Percentiles rank a stretch among this genome's conserved stretches.
phyloP scores from a whole-genome alignment of 1,284 basidiomycete genomes.

The Polyporus tsugae region DNA sequence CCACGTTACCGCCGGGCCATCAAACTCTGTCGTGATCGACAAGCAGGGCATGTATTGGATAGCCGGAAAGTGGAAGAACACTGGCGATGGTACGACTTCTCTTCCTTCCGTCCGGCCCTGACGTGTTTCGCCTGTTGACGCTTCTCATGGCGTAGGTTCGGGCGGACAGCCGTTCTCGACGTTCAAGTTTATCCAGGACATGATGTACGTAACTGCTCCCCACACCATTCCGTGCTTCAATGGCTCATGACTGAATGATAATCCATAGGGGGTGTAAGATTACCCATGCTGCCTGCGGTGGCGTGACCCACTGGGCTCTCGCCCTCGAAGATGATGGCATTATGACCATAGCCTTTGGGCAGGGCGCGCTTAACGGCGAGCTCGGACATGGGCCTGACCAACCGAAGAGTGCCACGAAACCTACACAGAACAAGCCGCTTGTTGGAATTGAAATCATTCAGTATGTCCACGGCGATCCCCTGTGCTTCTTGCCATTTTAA shows the following conservation, averaged over 20 bases:
- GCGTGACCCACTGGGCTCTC: slow-evolving; percentile 89
- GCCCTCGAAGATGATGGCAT: slow-evolving; percentile 75
- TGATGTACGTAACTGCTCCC: slow-evolving; percentile 60
- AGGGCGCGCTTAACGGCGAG: slow-evolving; percentile 84
- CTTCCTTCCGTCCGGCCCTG: slow-evolving; percentile 6
- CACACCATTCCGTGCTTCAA: slow-evolving; percentile 12
- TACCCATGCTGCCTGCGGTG: slow-evolving; percentile 74
- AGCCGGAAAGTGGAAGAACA: slow-evolving; percentile 93
- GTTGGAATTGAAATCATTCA: slow-evolving; percentile 80
- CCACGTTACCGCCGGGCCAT: slow-evolving; percentile 81
- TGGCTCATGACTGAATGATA: slow-evolving; percentile 15
- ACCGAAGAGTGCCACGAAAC: slow-evolving; percentile 90
- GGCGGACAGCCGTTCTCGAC: slow-evolving; percentile 84
- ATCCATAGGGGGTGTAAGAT: slow-evolving; percentile 75
- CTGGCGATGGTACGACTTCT: slow-evolving; percentile 77
- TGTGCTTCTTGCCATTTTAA: neutral
- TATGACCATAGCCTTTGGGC: slow-evolving; percentile 90
- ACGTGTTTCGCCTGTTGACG: slow-evolving; percentile 1
- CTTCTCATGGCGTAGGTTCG: slow-evolving; percentile 57
- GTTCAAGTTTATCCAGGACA: slow-evolving; percentile 84
- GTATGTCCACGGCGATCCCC: slow-evolving; percentile 50
- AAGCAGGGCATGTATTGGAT: slow-evolving; percentile 85
- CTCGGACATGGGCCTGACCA: slow-evolving; percentile 84
- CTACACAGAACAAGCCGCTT: slow-evolving; percentile 75
- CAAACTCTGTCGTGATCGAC: slow-evolving; percentile 87